Evolutionary conservation across 225 moss, liverwort and hornwort species (phyloP).

Genomic region (Ulota crispa): DNA sequence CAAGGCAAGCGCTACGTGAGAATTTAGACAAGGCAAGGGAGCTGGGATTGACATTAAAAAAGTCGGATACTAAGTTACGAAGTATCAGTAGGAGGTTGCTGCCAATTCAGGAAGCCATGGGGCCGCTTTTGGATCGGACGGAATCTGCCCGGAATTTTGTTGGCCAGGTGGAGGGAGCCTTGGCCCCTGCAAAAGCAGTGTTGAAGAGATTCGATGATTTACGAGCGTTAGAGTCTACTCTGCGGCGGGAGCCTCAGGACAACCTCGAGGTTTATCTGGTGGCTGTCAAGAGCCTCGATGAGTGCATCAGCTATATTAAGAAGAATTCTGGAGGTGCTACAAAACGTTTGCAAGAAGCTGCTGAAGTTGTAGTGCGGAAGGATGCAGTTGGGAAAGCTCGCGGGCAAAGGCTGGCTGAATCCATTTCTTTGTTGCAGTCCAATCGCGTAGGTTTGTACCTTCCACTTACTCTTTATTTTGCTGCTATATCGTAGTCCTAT

Average conservation of each 20-base stretch:
- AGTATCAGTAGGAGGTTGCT: conserved; percentile 52
- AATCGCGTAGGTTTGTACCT: conserved; percentile 40
- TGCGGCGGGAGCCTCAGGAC: conserved; percentile 69
- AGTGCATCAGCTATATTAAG: conserved; percentile 52
- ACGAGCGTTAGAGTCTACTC: conserved; percentile 52
- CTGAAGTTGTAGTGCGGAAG: conserved; percentile 56
- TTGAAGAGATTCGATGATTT: conserved; percentile 72
- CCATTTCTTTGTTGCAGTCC: conserved; percentile 37
- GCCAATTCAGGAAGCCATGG: conserved; percentile 65
- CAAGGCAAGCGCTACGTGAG: conserved; percentile 49
- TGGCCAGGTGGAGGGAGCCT: conserved; percentile 61
- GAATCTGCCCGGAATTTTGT: conserved; percentile 44
- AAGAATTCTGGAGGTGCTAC: conserved; percentile 52
- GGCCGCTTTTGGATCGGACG: conserved; percentile 64
- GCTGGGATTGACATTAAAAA: conserved; percentile 42
- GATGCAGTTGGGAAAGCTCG: conserved; percentile 55
- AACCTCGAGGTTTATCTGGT: conserved; percentile 63
- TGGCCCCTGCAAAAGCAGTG: conserved; percentile 59
- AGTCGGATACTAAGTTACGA: conserved; percentile 38
- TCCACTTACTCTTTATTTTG: neutral
- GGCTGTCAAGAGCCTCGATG: conserved; percentile 61
- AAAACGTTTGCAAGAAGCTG: conserved; percentile 58
- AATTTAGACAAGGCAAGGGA: conserved; percentile 49
- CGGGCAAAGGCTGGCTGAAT: conserved; percentile 55
- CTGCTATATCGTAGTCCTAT: neutral